Evolutionary conservation across 768 basidiomycete species (phyloP), one percentile per base, ranked within the genome.

Genomic region (Lactarius sp.): DNA sequence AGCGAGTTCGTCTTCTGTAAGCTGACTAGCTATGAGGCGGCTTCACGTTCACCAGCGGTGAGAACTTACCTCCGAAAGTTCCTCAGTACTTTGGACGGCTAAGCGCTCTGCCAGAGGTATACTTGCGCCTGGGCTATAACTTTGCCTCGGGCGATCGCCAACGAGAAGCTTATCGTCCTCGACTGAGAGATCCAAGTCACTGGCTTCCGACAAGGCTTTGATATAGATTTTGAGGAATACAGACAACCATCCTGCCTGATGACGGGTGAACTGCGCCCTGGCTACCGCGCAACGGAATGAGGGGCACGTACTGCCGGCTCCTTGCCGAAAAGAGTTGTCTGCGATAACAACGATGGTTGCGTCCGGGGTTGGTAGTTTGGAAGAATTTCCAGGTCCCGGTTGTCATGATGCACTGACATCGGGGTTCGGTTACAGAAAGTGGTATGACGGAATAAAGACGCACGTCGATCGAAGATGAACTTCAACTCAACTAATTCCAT

Each of bases 401-500:
- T 95, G 73, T 96, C 94, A 60, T 86, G 80, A 66, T 94, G 89
- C 60, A 78, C 87, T 90, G 69, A 13, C n/a, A 60, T 46, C 53
- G 3, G 31, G 31, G n/a, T 65, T 42, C 39, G 13, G 62, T 46
- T 36, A 4, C 49, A 27, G 34, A 5, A 39, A 49, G 56, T n/a
- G 27, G 18, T 10, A 34, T 36, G 16, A 12, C 41, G 4, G 33
- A 64, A 41, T 7, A 42, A 58, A 44, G 12, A 77, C 83, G 62
- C 68, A 88, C 87, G 75, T 58, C 88, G 83, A 69, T 90, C 86
- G 70, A 90, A 88, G 70, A 90, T 83, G 71, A 92, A 90, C 70
- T 89, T 90, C 59, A 94, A 76, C 67, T 92, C 90, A 62, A 91
- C 87, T 37, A 93, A 79, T 70, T 93, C 91, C 82, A 88, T 85